Evolutionary conservation across 2,329 filamentous ascomycete species (phyloP), one percentile per base, ranked within the genome.

Genomic region (Elsinoe fawcettii): DNA sequence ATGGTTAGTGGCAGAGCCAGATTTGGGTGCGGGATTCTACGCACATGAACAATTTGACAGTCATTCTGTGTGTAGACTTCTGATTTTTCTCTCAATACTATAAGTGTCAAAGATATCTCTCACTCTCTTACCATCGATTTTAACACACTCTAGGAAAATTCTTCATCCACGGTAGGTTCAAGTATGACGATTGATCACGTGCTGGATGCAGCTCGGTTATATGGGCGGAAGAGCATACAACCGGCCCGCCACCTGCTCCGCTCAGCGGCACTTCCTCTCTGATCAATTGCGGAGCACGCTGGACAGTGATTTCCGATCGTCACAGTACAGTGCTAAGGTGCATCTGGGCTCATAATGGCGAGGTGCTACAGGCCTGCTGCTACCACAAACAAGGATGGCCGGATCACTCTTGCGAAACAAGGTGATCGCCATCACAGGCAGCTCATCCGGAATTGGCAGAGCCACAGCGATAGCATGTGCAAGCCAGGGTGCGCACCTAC

Each of bases 391-490:
- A 51, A 22, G 9, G 8, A 51, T 51, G 46, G 46, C 46, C 8
- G 30, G 30, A 2, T 37, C 34, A 37, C 25, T 51, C 5, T 16
- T 51, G 4, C 25, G 25, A 14, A 34, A 51, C 46, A 51, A 51
- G 8, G 46, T 51, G 12, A 20, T 30, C 5, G 44, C 44, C 23
- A 56, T 56, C 37, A 56, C 54, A 18, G 54, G 54, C 6, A 34
- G 37, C 20, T 22, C 37, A 11, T 44, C 54, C 8, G 54, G 54
- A 6, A 47, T 46, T 16, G 54, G 54, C 11, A 18, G 54, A 9
- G 39, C 54, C 18, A 56, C 37, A 7, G 37, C 54, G 2, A 12
- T 56, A 2, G 54, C 39, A 32, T 56, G 54, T 23, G 39, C 54
- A 16, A 43, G 25, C 14, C 37, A 56, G 16, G 54, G 54, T 18